Evolutionary conservation across 176 grass and related monocot species (phyloP), one percentile per base, ranked within the genome.

Genomic region (Cymbopogon citratus): DNA sequence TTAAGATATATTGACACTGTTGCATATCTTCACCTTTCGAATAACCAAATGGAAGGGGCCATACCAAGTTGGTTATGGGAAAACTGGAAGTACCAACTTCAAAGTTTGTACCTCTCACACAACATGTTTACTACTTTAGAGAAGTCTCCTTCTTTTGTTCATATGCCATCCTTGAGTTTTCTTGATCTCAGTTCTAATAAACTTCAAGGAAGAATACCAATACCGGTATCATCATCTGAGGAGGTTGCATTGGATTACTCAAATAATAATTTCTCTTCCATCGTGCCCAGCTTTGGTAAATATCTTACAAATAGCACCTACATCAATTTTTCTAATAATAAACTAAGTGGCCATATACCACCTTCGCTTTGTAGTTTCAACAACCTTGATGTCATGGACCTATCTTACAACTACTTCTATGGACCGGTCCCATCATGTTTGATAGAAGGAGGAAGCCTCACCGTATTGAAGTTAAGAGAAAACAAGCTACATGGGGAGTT

Each of bases 11-110:
- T 36, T 36, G 4, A 36, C 34, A 36, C 34, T 5, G 5, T 36
- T 36, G 4, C 4, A 36, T 5, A 5, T 36, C 12, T 90, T 6
- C 52, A 82, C 38, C 71, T 90, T 3, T 90, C 79, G 0, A 46
- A 46, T 46, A 46, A 46, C 13, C 44, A 46, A 15, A 46, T 46
- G 3, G 0, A 46, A 46, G 44, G 44, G 13, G 44, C 12, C 12
- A 14, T 46, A 46, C 44, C 84, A 48, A 68, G 34, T 66, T 90
- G 73, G 73, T 3, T 87, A 13, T 89, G 62, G 80, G 19, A 84
- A 9, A 71, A 8, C 0, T 76, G 39, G 29, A 46, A 15, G 12
- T 3, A 14, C 12, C 44, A 15, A 4, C 29, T 65, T 69, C 0
- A 0, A 0, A 0, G 0, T 7, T 51, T 84, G 10, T 2, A 85